Evolutionary conservation across 2,329 filamentous ascomycete genomes (phyloP), one percentile per base, ranked within the genome.

Genomic region (Cladosporium sp.): DNA sequence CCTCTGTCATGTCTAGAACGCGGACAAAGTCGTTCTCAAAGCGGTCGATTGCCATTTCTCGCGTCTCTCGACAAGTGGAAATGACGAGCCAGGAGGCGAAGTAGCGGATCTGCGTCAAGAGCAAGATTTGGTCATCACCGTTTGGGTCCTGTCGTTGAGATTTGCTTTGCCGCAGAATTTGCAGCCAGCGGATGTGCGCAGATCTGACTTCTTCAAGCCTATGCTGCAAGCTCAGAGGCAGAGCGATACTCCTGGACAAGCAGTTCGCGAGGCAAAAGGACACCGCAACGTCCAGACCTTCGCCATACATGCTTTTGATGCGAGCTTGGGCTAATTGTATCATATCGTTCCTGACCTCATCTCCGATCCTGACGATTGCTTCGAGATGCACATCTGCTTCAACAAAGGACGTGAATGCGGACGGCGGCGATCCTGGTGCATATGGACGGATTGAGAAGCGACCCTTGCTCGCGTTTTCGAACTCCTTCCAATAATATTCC

Each of bases 21-120:
- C 50, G 50, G 37, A 53, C 24, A 19, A 42, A 44, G 2, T 53
- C 36, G 8, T 13, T 17, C 17, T 53, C 50, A 13, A 53, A 53
- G 36, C 50, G 36, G 20, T 53, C 37, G 15, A 53, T 17, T 1
- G 15, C 22, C n/a, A 42, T 25, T 53, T 53, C 50, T 34, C 15
- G 17, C 10, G 50, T 53, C 32, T 53, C 50, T 15, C 37, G 20
- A 37, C 50, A 53, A 20, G 50, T 53, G 2, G 36, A 42, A 17
- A 53, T 42, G 22, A 42, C 12, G 9, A 53, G 50, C 50, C 50
- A 53, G 37, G 50, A 53, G 20, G 50, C 36, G 36, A 53, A 53
- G 50, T 53, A 53, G 37, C 50, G 50, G 24, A 53, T 22, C 12
- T 53, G 50, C 4, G 50, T 53, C 50, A 53, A 25, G 9, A 53